Evolutionary conservation across 495 filamentous ascomycete species (phyloP).

Genomic region (Melanomma pulvis-pyrius): DNA sequence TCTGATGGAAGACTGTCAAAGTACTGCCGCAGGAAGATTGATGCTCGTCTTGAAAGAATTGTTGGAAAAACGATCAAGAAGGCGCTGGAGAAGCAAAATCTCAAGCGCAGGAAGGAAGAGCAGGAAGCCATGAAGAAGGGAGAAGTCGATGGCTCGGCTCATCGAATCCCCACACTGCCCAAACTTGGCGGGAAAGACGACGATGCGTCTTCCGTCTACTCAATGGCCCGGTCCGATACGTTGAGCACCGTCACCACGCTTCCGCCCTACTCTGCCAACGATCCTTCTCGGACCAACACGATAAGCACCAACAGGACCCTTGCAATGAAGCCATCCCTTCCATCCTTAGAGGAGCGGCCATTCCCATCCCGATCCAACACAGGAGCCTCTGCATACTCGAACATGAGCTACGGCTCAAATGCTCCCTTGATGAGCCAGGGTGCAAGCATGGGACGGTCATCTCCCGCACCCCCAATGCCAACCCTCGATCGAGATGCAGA

Average conservation of each 20-base stretch:
- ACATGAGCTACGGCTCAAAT: conserved; percentile 57
- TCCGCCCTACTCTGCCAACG: conserved; percentile 61
- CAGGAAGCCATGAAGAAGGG: conserved; percentile 58
- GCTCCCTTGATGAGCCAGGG: conserved; percentile 62
- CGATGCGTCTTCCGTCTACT: conserved; percentile 31
- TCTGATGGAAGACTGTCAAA: conserved; percentile 74
- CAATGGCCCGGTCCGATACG: conserved; percentile 21
- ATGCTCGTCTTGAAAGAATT: conserved; percentile 76
- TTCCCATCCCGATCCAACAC: conserved; percentile 48
- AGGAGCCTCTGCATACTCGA: conserved; percentile 49
- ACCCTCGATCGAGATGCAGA: conserved; percentile 29
- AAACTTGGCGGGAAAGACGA: conserved; percentile 53
- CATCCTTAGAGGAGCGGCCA: conserved; percentile 46
- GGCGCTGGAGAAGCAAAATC: conserved; percentile 76
- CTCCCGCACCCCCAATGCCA: conserved; percentile 38
- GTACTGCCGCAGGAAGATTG: conserved; percentile 89
- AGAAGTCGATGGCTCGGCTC: conserved; percentile 51
- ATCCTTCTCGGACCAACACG: conserved; percentile 51
- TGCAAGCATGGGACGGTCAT: conserved; percentile 56
- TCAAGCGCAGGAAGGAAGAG: conserved; percentile 58
- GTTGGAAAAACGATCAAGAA: conserved; percentile 81
- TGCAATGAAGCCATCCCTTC: conserved; percentile 47
- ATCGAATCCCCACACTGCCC: conserved; percentile 70
- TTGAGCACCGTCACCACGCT: conserved; percentile 57
- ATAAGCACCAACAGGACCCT: conserved; percentile 27